Percentiles rank a stretch among this genome's conserved stretches.
Conservation (phyloP, 75 land plant species). For the Adiantum capillusveneris region DNA sequence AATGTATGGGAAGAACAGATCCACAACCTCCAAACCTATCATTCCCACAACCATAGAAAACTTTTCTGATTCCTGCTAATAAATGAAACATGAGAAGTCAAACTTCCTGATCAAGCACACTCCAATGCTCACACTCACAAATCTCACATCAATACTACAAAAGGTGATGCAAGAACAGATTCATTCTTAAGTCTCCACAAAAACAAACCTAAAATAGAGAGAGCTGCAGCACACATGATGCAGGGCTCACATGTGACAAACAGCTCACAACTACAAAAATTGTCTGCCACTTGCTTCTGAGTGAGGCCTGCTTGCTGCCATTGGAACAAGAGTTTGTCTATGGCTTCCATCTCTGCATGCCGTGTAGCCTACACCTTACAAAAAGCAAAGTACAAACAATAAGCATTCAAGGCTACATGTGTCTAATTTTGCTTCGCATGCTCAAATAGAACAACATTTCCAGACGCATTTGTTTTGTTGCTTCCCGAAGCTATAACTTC, state of each 20-base stretch:
- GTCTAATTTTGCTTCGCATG: too few species aligned
- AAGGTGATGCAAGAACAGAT: too few species aligned
- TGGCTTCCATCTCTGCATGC: slow-evolving; percentile 98
- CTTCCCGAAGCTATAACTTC: slow-evolving; percentile 61
- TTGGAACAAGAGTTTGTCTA: slow-evolving; percentile 49
- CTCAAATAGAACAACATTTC: slow-evolving; percentile 37
- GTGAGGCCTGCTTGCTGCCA: slow-evolving; percentile 50
- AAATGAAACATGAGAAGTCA: not conserved
- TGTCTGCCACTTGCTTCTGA: slow-evolving; percentile 37
- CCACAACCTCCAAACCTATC: slow-evolving; percentile 99
- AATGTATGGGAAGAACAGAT: slow-evolving; percentile 70
- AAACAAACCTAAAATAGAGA: slow-evolving; percentile 66
- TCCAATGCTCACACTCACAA: too few species aligned
- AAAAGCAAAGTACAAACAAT: too few species aligned
- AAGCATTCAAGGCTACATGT: too few species aligned
- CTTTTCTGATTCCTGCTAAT: slow-evolving; percentile 53
- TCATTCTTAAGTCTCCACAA: too few species aligned
- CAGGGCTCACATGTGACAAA: slow-evolving; percentile 99
- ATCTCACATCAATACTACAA: too few species aligned
- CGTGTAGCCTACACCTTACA: slow-evolving; percentile 54
- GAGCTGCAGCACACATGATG: slow-evolving; percentile 93
- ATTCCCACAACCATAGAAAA: slow-evolving; percentile 92
- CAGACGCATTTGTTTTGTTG: slow-evolving; percentile 66
- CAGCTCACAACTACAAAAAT: slow-evolving; percentile 57
- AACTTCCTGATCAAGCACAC: not conserved